These are phyloP conservation scores for Wallemia ichthyophaga DNA, from an alignment of 1,284 basidiomycete genomes.

Conservation along the genomic window DNA sequence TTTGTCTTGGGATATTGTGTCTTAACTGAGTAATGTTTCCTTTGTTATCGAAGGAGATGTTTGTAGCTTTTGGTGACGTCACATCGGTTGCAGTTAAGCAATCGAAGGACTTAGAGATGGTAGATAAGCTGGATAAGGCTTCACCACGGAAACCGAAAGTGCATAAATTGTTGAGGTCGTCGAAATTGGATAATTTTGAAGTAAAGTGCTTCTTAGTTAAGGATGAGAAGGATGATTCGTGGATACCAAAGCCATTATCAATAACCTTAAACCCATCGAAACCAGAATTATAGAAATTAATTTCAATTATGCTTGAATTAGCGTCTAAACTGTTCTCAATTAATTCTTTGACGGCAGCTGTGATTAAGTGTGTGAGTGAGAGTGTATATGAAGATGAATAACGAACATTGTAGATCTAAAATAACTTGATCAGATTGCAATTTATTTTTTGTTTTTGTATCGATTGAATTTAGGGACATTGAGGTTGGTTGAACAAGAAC, in stretches of 20 bases:
- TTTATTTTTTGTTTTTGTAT: slow-evolving; percentile 40
- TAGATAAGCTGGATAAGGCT: slow-evolving; percentile 73
- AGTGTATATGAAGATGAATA: not conserved
- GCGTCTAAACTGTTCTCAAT: slow-evolving; percentile 91
- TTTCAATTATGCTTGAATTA: slow-evolving; percentile 66
- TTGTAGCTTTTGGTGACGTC: slow-evolving; percentile 42
- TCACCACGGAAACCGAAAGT: slow-evolving; percentile 95
- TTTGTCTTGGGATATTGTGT: slow-evolving; percentile 19
- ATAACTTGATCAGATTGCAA: slow-evolving; percentile 88
- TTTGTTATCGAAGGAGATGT: slow-evolving; percentile 31
- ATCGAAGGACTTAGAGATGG: slow-evolving; percentile 36
- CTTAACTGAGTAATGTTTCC: not conserved
- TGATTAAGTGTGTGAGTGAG: not conserved
- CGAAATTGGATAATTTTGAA: slow-evolving; percentile 54
- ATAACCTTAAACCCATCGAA: slow-evolving; percentile 59
- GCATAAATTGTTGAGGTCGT: slow-evolving; percentile 37
- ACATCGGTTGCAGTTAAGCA: slow-evolving; percentile 40
- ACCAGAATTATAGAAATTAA: slow-evolving; percentile 70
- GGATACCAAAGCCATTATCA: slow-evolving; percentile 75
- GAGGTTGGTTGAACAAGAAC: too few species aligned
- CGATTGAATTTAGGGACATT: slow-evolving; percentile 24
- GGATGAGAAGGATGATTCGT: slow-evolving; percentile 37
- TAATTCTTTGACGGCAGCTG: slow-evolving; percentile 64
- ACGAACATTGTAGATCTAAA: slow-evolving; percentile 43
- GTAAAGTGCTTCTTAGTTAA: slow-evolving; percentile 78